Base-by-base conservation (phyloP, 768 basidiomycete species). In the Tylopilus intermedius region DNA sequence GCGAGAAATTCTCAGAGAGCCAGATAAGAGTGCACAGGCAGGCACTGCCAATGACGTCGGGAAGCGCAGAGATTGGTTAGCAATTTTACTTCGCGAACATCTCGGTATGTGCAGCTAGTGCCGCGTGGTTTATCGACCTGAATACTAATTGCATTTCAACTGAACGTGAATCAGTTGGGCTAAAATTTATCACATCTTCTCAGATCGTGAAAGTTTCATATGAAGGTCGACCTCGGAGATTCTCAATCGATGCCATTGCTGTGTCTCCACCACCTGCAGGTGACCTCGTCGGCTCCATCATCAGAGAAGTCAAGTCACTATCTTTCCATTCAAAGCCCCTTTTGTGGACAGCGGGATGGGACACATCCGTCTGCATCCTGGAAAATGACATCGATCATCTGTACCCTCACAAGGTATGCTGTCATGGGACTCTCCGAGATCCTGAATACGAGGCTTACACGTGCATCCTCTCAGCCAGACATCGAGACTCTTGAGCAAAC, bases 281-380 rank as follows among this genome's bases (percentile, higher is more conserved):
- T 41, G 62, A 67, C 54, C 51, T 47, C 15, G 49, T 63, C 29
- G 60, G 65, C 3, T 64, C 71, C 18, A 64, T 86, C 3, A 64
- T 76, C 38, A 60, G 67, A 37, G 66, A 70, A 33, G 60, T 89
- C 9, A 51, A 72, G 40, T 67, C 67, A 0, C 66, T 90, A 33
- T 76, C 77, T 24, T 56, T 87, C 22, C 60, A 67, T 48, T 45
- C 72, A 15, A 45, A 62, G 10, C 64, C 73, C 5, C 69, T 68
- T 53, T 65, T 88, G 35, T 90, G 84, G 83, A 75, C 73, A 4
- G 76, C 79, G 15, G 77, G 76, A 44, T 92, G 89, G 90, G 84
- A 90, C 61, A 80, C 83, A 7, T 66, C 65, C 13, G 77, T 90
- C 18, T 58, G 71, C 26, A 71, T 84, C 44, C 56, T 67, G 45